A percentile compares a stretch with the other conserved stretches of the same genome.
These are phyloP conservation scores for Penicillium roqueforti DNA, from an alignment of 495 filamentous ascomycete genomes.

Conservation along the genomic window DNA sequence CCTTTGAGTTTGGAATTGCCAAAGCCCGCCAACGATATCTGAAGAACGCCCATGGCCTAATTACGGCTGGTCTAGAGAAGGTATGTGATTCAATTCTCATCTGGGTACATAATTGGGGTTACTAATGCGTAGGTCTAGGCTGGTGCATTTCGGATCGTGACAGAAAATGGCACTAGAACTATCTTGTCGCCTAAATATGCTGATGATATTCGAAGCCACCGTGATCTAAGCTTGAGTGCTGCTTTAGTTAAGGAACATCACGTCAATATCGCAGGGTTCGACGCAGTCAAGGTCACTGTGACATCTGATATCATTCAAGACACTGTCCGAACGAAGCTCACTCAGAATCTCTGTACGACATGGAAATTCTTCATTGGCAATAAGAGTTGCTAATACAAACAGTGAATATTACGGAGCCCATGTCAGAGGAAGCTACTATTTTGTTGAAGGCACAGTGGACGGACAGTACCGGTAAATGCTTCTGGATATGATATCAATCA, in stretches of 20 bases:
- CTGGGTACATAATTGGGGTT: too few species aligned
- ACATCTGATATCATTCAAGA: slow-evolving; percentile 3
- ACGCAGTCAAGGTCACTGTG: neutral
- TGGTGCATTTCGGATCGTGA: slow-evolving; percentile 2
- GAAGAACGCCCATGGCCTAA: neutral
- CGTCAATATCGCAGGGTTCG: slow-evolving; percentile 3
- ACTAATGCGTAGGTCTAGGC: neutral
- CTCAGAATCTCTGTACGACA: slow-evolving; percentile 1
- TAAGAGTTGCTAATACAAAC: neutral
- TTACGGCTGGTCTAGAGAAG: neutral
- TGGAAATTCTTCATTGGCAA: neutral
- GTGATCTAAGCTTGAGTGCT: neutral
- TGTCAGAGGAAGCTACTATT: neutral
- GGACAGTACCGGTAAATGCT: neutral
- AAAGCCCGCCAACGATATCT: neutral
- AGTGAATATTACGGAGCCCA: neutral
- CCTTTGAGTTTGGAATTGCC: neutral
- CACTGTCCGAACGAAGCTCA: neutral
- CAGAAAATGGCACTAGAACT: slow-evolving; percentile 6
- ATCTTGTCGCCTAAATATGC: slow-evolving; percentile 8
- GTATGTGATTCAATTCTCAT: neutral
- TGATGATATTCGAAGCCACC: slow-evolving; percentile 2
- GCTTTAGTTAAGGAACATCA: neutral
- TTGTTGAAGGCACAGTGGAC: slow-evolving; percentile 3
- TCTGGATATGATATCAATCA: neutral